phyloP scores from a whole-genome alignment of 768 basidiomycete genomes.

The Lactarius sanguifluus region DNA sequence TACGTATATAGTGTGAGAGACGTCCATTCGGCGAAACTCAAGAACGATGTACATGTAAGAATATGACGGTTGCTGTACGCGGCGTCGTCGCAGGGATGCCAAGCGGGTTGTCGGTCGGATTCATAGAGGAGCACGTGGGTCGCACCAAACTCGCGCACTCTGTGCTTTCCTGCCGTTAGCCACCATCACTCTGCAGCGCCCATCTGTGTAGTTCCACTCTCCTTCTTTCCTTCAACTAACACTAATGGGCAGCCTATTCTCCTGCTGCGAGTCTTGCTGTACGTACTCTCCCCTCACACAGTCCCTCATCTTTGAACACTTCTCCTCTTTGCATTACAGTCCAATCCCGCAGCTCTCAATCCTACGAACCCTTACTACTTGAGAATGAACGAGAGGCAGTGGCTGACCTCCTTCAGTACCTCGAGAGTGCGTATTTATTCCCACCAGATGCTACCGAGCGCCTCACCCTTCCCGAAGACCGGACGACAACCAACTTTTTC shows the following conservation, averaged over 20 bases:
- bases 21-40: background rate
- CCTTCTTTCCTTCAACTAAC: constrained; percentile 1
- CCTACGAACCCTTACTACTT: constrained; percentile 81
- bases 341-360: constrained; percentile 77
- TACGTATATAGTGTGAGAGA: background rate
- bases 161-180: constrained; percentile 9
- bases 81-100: constrained; percentile 24
- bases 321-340: constrained; percentile 44
- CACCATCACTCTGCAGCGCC: constrained; percentile 21
- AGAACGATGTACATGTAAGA: constrained; percentile 33
- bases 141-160: constrained; percentile 4
- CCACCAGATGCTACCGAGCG: background rate
- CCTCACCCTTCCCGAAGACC: constrained; percentile 57
- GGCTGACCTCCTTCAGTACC: constrained; percentile 93
- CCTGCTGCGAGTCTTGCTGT: constrained; percentile 87
- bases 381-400: constrained; percentile 98
- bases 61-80: constrained; percentile 35
- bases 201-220: constrained; percentile 10
- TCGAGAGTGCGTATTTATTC: constrained; percentile 75
- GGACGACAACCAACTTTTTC: constrained; percentile 98
- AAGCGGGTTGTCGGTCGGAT: constrained; percentile 6
- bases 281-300: constrained; percentile 36
- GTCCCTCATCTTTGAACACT: constrained; percentile 12
- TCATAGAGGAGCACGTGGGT: constrained; percentile 14
- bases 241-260: constrained; percentile 70